Percentiles rank a stretch among this genome's conserved stretches.
These are phyloP conservation scores for Helianthus annuus DNA, from an alignment of 129 eudicot species.

Conservation along the genomic window HanXRQr2.0-SUNRISE NC_035441.2:158398235-158398734, in stretches of 20 bases:
- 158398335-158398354: not conserved
- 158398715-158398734: conserved; percentile 74
- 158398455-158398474: not conserved
- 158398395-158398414: conserved; percentile 81
- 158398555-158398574: conserved; percentile 1
- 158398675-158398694: conserved; percentile 83
- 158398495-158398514: not conserved
- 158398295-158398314: conserved; percentile 4
- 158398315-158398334: not conserved
- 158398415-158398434: conserved; percentile 84
- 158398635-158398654: conserved; percentile 91
- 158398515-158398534: not conserved
- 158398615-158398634: conserved; percentile 47
- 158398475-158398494: no score
- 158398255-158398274: conserved; percentile 3
- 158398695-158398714: conserved; percentile 91
- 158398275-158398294: conserved; percentile 14
- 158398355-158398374: conserved; percentile 82
- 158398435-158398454: conserved; percentile 62
- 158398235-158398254: conserved; percentile 37
- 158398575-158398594: not conserved
- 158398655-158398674: conserved; percentile 92
- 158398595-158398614: conserved; percentile 18
- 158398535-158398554: conserved; percentile 4
- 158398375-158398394: conserved; percentile 75